phyloP scores from a whole-genome alignment of 2,329 filamentous ascomycete genomes.

The Calonectria leucothoes region DNA sequence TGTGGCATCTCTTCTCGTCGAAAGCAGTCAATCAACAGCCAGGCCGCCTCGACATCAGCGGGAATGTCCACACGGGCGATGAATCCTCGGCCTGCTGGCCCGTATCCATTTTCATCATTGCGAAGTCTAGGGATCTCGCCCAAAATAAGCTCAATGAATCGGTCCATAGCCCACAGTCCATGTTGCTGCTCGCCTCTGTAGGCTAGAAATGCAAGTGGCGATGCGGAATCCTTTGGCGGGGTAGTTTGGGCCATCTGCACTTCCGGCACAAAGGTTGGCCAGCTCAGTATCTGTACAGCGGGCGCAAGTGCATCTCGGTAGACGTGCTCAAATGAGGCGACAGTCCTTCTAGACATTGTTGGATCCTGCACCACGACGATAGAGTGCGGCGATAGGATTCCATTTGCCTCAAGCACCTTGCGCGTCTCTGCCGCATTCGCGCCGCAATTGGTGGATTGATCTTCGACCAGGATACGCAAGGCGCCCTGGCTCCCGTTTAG shows the following conservation, averaged over 20 bases:
- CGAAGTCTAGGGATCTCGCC: conserved; percentile 37
- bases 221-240: neutral
- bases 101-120: conserved; percentile 34
- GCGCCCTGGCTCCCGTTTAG: neutral
- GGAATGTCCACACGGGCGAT: conserved; percentile 34
- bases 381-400: conserved; percentile 29
- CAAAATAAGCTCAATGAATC: conserved; percentile 32
- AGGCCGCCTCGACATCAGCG: conserved; percentile 22
- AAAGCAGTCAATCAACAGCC: neutral
- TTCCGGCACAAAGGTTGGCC: conserved; percentile 34
- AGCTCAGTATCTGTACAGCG: conserved; percentile 18
- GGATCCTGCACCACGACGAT: conserved; percentile 35
- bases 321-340: conserved; percentile 30
- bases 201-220: conserved; percentile 8
- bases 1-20: neutral
- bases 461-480: conserved; percentile 30
- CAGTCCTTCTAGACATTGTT: conserved; percentile 34
- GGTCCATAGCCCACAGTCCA: conserved; percentile 32
- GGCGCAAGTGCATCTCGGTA: conserved; percentile 14
- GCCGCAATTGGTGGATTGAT: conserved; percentile 36
- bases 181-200: neutral
- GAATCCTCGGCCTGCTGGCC: conserved; percentile 32
- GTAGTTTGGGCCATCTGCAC: neutral
- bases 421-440: conserved; percentile 34
- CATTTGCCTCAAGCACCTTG: conserved; percentile 29